Base-by-base conservation (phyloP, 441 rosid species). In the Adansonia grandidieri region DNA sequence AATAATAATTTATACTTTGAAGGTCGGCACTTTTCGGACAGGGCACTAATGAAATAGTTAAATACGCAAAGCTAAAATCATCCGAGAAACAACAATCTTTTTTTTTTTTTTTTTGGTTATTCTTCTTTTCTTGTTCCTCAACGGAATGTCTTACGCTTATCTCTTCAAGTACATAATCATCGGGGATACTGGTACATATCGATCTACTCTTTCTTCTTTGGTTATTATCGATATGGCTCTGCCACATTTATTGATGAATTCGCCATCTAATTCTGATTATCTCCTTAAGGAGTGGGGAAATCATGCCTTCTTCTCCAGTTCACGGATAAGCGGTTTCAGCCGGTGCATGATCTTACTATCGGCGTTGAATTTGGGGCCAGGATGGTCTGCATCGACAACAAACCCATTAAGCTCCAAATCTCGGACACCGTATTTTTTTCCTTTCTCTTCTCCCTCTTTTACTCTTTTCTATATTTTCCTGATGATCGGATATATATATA, bases 101-200 rank as follows among this genome's bases (percentile, higher is more conserved):
- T 28, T 28, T 28, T 28, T 28, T 28, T 28, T 28, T 28, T 28
- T 28, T 1, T 24, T 24, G 0, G 24, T 24, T 24, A 28, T 28
- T 28, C 32, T 28, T 28, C 32, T 28, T 1, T 28, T 45, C 50
- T 10, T 58, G 32, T 28, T 28, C 65, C 6, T 42, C 37, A 42
- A n/a, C 24, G 8, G 37, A 19, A 15, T 24, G 99, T 95, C 99
- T 2, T 95, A 95, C 89, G 99, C 99, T 0, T 95, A 95, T 74
- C 97, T 95, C 64, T 95, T 93, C 82, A 95, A 95, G 92, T 95
- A 93, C 84, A 95, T 95, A 91, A 95, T 95, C 91, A 95, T 95
- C 91, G 98, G 99, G 76, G 99, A 91, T 62, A 95, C 98, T 28
- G 99, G 98, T 93, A 73, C 45, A 22, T 45, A 48, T 66, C 32